Evolutionary conservation across 2,329 filamentous ascomycete species (phyloP).

Genomic region (Cyanodermella asteris): DNA sequence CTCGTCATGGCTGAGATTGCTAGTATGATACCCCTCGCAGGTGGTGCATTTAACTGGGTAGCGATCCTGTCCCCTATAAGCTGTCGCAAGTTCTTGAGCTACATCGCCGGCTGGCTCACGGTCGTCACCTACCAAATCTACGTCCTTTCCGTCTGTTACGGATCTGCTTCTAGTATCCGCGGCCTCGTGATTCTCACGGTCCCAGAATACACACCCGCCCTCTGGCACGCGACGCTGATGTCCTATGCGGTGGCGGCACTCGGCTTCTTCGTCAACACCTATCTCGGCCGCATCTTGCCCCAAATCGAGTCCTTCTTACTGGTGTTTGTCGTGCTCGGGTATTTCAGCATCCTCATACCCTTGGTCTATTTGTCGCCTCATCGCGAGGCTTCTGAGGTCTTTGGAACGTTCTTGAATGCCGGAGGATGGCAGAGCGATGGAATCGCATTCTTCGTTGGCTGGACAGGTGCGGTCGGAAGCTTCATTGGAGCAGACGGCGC

Average conservation of each 20-base stretch:
- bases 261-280: slow-evolving; percentile 9
- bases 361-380: slow-evolving; percentile 14
- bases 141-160: slow-evolving; percentile 15
- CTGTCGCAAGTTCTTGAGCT: slow-evolving; percentile 15
- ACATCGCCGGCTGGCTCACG: slow-evolving; percentile 15
- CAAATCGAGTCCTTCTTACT: slow-evolving; percentile 29
- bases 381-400: slow-evolving; percentile 11
- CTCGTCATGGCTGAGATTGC: slow-evolving; percentile 19
- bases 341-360: slow-evolving; percentile 20
- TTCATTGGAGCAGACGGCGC: slow-evolving; percentile 11
- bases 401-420: slow-evolving; percentile 17
- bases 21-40: slow-evolving; percentile 12
- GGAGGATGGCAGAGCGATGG: slow-evolving; percentile 17
- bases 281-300: slow-evolving; percentile 17
- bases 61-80: slow-evolving; percentile 10
- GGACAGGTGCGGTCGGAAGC: slow-evolving; percentile 10
- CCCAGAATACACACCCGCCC: slow-evolving; percentile 7
- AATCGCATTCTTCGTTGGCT: slow-evolving; percentile 18
- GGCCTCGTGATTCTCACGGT: slow-evolving; percentile 12
- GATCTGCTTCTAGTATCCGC: slow-evolving; percentile 15
- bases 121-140: slow-evolving; percentile 17
- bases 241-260: slow-evolving; percentile 11
- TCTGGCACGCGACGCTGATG: slow-evolving; percentile 10
- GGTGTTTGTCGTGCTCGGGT: slow-evolving; percentile 25
- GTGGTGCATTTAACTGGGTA: slow-evolving; percentile 6